These are phyloP conservation scores for Microdochium paspali DNA, from an alignment of 2,329 filamentous ascomycete genomes.

Conservation along the genomic window DNA sequence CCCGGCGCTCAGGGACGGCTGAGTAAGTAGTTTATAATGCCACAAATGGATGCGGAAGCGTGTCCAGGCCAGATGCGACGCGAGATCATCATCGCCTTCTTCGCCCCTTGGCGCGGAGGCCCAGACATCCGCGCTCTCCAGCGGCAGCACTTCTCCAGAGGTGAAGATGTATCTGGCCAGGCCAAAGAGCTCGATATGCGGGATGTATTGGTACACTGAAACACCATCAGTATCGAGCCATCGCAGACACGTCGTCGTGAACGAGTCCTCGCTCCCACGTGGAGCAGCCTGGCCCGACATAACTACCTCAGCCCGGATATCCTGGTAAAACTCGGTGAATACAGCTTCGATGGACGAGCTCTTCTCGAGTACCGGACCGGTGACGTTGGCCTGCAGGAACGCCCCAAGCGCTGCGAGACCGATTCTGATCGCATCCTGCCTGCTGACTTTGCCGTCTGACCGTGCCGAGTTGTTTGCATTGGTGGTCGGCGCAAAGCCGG, in stretches of 20 bases:
- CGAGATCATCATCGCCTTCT: constrained; percentile 21
- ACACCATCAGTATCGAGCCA: constrained; percentile 75
- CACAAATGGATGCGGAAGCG: constrained; percentile 65
- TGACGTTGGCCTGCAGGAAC: constrained; percentile 68
- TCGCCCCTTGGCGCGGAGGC: too few species aligned
- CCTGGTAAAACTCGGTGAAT: constrained; percentile 23
- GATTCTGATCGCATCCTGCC: constrained; percentile 19
- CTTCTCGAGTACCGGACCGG: constrained; percentile 54
- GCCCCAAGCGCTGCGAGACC: constrained; percentile 57
- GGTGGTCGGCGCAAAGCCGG: background rate
- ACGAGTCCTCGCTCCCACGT: background rate
- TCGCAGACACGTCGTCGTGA: constrained; percentile 41
- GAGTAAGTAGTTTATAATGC: constrained; percentile 51
- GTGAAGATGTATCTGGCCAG: constrained; percentile 51
- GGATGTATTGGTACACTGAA: constrained; percentile 75
- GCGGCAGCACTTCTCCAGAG: constrained; percentile 18
- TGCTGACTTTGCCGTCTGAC: background rate
- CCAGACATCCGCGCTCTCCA: constrained; percentile 18
- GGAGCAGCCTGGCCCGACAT: constrained; percentile 5
- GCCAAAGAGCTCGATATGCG: constrained; percentile 74
- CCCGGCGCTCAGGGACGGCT: constrained; percentile 43
- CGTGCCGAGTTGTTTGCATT: background rate
- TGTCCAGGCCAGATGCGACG: constrained; percentile 40
- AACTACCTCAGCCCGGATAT: background rate
- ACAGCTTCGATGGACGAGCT: constrained; percentile 8